These are phyloP conservation scores for Hypoxylon sp. DNA, from an alignment of 2,329 filamentous ascomycete genomes.

Conservation along the genomic window DNA sequence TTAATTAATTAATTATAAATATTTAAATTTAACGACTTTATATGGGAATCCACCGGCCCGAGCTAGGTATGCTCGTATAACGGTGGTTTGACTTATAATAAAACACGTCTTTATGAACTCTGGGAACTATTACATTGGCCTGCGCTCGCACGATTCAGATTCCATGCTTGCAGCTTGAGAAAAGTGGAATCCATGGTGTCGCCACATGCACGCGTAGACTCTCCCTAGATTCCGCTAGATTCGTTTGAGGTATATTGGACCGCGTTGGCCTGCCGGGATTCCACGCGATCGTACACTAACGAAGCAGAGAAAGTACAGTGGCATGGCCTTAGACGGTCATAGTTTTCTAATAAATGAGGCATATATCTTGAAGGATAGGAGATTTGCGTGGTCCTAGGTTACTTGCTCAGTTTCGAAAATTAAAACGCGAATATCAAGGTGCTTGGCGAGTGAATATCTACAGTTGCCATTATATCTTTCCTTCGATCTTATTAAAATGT, in stretches of 20 bases:
- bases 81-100: no score
- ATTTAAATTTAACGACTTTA: no score
- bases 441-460: background rate
- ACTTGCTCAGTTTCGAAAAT: background rate
- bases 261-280: background rate
- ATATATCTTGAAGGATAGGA: background rate
- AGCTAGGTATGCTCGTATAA: no score
- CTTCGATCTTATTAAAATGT: background rate
- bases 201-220: background rate
- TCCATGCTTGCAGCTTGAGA: background rate
- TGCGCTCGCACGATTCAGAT: background rate
- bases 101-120: background rate
- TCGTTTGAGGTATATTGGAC: conserved; percentile 12
- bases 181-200: background rate
- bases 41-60: no score
- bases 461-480: background rate
- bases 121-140: background rate
- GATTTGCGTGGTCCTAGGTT: background rate
- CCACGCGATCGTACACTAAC: background rate
- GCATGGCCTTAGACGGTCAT: background rate
- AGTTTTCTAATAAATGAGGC: background rate
- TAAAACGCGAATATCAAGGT: background rate
- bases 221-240: background rate
- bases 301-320: background rate
- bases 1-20: no score